A percentile compares a stretch with the other conserved stretches of the same genome.
These are phyloP conservation scores for Solanum pimpinellifolium DNA, from an alignment of 257 asterid species.

Conservation along the genomic window DNA sequence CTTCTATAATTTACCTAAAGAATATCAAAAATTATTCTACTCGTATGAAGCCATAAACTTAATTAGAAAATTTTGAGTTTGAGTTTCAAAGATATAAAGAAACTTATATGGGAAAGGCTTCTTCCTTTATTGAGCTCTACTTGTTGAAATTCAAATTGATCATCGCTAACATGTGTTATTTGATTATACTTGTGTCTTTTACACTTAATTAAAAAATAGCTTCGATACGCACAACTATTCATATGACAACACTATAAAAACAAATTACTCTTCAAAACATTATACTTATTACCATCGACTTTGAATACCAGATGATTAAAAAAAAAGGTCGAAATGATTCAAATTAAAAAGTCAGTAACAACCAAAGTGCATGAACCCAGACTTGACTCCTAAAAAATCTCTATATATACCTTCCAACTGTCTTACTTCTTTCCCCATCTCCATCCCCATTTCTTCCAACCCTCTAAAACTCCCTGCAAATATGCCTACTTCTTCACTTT, in stretches of 20 bases:
- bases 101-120: not conserved
- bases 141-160: not conserved
- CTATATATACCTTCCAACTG: not conserved
- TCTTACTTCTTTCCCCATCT: not conserved
- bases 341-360: not conserved
- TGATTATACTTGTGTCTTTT: too few species aligned
- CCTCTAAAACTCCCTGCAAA: not conserved
- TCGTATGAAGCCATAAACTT: not conserved
- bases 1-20: too few species aligned
- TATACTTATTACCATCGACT: too few species aligned
- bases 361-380: conserved; percentile 10
- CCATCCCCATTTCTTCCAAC: not conserved
- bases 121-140: not conserved
- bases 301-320: too few species aligned
- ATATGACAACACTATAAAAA: too few species aligned
- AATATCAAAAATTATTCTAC: not conserved
- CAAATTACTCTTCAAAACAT: too few species aligned
- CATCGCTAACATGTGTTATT: not conserved
- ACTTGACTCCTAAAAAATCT: not conserved
- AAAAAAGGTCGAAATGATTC: not conserved
- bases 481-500: conserved; percentile 68
- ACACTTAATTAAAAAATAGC: too few species aligned
- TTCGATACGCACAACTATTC: not conserved
- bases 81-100: not conserved
- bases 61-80: fast-evolving